Evolutionary conservation across 2,329 filamentous ascomycete species (phyloP).

Genomic region (Chaetomiaceae sp.): DNA sequence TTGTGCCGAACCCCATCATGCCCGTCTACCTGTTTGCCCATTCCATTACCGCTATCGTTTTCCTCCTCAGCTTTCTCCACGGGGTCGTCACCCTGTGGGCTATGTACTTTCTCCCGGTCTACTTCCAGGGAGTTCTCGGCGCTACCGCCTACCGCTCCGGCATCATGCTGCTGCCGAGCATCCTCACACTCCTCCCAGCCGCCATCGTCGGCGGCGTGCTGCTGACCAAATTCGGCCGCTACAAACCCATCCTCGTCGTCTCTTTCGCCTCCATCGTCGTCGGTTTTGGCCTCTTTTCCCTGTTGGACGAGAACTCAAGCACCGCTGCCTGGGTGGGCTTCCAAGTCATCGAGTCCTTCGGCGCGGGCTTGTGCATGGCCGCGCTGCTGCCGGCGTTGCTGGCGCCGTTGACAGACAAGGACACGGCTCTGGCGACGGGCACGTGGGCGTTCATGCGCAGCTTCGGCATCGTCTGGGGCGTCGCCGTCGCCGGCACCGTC

Average conservation of each 20-base stretch:
- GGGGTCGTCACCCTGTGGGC: constrained; percentile 31
- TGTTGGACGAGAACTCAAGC: constrained; percentile 25
- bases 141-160: constrained; percentile 26
- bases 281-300: background rate
- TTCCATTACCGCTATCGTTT: constrained; percentile 30
- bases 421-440: too few species aligned
- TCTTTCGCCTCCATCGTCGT: constrained; percentile 2
- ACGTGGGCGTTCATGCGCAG: too few species aligned
- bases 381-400: too few species aligned
- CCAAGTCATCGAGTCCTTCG: constrained; percentile 21
- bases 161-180: constrained; percentile 23
- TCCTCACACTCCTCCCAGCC: constrained; percentile 21
- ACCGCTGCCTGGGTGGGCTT: constrained; percentile 35
- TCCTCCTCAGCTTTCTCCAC: constrained; percentile 31
- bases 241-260: constrained; percentile 21
- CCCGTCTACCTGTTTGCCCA: constrained; percentile 35
- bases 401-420: too few species aligned
- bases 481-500: background rate
- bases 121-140: constrained; percentile 33
- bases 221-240: constrained; percentile 23
- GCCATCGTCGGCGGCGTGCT: constrained; percentile 23
- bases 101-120: constrained; percentile 37
- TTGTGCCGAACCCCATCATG: constrained; percentile 4
- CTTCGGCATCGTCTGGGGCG: too few species aligned
- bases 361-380: too few species aligned